Base-by-base conservation (phyloP, 768 basidiomycete species). In the Glaciozyma martinii region DNA sequence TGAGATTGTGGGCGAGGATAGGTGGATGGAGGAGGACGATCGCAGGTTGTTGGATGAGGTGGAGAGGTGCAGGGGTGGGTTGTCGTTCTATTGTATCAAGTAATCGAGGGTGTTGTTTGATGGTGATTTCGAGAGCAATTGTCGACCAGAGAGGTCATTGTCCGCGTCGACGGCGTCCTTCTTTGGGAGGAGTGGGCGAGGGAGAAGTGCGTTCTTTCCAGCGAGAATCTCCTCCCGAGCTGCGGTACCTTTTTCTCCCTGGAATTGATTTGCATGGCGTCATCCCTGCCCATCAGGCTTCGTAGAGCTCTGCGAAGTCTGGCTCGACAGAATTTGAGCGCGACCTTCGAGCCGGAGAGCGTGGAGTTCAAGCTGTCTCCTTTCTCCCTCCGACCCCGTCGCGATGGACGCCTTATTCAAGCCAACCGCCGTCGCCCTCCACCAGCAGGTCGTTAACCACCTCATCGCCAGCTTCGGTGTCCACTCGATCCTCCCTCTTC, bases 31-130 rank as follows among this genome's bases (percentile, higher is more conserved):
- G 9, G 80, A 81, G 46, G 88, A 97, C 71, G 90, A 81, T 53
- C 78, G 90, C 62, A 84, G 84, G 66, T 78, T 98, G 56, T 88
- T 92, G 76, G 85, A 84, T 73, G 86, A 83, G 46, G 88, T 88
- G 8, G 87, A 86, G 77, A 79, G 84, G 68, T 86, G 89, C 47
- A 85, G 87, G 78, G 80, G 85, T 62, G 94, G 93, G 0, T 76
- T 95, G 76, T 77, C 90, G 73, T 95, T 97, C 76, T 79, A 92
- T 61, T 80, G 80, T 65, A 76, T 81, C 58, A 80, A 71, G 54
- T 23, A 25, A n/a, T 44, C 10, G 7, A 21, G 19, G 53, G 30
- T 43, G 16, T 40, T 3, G 37, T 6, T 40, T 40, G 12, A 13
- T 7, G 37, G 37, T 40, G 37, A n/a, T n/a, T n/a, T n/a, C n/a